Evolutionary conservation across 129 eudicot genomes (phyloP).

Genomic region (Erigeron canadensis): DNA sequence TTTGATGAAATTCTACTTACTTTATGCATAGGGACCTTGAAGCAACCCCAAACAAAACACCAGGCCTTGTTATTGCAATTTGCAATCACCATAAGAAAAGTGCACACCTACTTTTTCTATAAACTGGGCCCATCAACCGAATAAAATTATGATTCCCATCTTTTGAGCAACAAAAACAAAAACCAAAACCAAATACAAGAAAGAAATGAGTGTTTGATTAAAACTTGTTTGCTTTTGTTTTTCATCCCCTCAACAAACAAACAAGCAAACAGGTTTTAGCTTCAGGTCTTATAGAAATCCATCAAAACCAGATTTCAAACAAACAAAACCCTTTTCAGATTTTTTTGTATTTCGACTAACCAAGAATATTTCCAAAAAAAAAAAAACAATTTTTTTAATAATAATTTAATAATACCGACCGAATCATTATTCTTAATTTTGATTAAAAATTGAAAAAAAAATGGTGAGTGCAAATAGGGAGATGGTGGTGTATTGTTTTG

Average conservation of each 20-base stretch:
- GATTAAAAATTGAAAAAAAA: neutral
- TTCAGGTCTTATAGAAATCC: constrained; percentile 2
- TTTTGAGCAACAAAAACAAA: neutral
- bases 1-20: too few relatives aligned
- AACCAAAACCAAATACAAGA: neutral
- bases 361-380: constrained; percentile 10
- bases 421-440: neutral
- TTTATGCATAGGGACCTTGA: neutral
- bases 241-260: neutral
- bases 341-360: constrained; percentile 7
- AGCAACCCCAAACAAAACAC: neutral
- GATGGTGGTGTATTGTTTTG: constrained; percentile 93
- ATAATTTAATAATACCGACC: constrained; percentile 14
- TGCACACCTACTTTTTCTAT: constrained; percentile 13
- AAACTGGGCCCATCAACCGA: neutral
- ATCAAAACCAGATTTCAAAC: neutral
- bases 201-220: constrained; percentile 12
- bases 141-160: constrained; percentile 7
- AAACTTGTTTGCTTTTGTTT: neutral
- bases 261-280: constrained; percentile 8
- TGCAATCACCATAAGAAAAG: constrained; percentile 6
- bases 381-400: neutral
- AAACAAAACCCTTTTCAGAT: constrained; percentile 29
- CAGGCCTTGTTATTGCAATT: neutral
- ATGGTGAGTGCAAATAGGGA: constrained; percentile 95